phyloP scores from a whole-genome alignment of 768 basidiomycete genomes.

The Clathrus columnatus region DNA sequence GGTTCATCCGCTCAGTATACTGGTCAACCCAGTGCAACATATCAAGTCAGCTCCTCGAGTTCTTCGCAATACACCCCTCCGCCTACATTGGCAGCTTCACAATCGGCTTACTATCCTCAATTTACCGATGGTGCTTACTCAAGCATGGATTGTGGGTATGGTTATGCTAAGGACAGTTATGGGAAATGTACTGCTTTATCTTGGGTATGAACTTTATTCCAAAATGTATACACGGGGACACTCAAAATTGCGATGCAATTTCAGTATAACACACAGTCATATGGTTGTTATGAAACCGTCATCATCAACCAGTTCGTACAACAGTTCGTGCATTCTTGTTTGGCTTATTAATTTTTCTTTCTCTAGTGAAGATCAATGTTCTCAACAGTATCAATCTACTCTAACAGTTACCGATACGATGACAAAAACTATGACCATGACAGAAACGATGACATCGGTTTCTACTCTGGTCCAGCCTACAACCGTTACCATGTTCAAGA shows the following conservation, averaged over 20 bases:
- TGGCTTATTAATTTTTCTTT: slow-evolving; percentile 5
- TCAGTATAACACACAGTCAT: slow-evolving; percentile 20
- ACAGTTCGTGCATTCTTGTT: slow-evolving; percentile 1
- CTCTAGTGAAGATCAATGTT: slow-evolving; percentile 5
- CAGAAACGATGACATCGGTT: slow-evolving; percentile 17
- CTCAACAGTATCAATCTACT: slow-evolving; percentile 12
- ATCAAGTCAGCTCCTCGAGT: slow-evolving; percentile 18
- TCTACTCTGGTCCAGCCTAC: slow-evolving; percentile 31
- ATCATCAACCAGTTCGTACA: slow-evolving; percentile 40
- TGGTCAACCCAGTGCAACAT: slow-evolving; percentile 1
- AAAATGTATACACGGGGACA: too few species aligned
- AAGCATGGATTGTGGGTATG: slow-evolving; percentile 63
- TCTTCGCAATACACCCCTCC: slow-evolving; percentile 24
- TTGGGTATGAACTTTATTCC: slow-evolving; percentile 42
- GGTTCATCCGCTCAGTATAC: slow-evolving; percentile 8
- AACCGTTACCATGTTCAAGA: slow-evolving; percentile 37
- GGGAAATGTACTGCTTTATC: slow-evolving; percentile 45
- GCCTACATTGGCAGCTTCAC: slow-evolving; percentile 25
- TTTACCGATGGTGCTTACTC: slow-evolving; percentile 58
- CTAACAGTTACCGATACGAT: slow-evolving; percentile 29
- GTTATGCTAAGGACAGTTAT: slow-evolving; percentile 46
- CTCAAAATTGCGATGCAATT: background rate
- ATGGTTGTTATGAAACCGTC: slow-evolving; percentile 54
- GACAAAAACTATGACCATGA: slow-evolving; percentile 27
- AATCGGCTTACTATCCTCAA: slow-evolving; percentile 39